Evolutionary conservation across 805 yeast species (phyloP), one percentile per base, ranked within the genome.

Genomic region (Wickerhamiella nectarea): DNA sequence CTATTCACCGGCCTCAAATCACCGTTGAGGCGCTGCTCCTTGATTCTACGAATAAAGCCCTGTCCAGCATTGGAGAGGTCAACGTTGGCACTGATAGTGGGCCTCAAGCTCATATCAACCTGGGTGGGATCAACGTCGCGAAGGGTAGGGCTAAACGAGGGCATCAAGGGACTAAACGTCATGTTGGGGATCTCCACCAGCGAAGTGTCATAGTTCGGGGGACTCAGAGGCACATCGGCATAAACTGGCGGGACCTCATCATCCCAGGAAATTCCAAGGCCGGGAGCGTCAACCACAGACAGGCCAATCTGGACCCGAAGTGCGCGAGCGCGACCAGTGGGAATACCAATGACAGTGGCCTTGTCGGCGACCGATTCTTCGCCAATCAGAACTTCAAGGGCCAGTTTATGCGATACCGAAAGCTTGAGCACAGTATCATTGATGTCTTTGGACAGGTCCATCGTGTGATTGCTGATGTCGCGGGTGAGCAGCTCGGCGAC

Each of bases 241-340:
- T 91, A 91, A 17, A 86, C 81, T 1, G 99, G 99, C 2, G 99
- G 99, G 14, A 93, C 97, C 61, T 91, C 98, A 57, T 89, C 96
- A 61, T 89, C 96, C 97, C 98, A 91, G 0, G 96, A 81, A 24
- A 91, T 84, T 4, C 98, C 98, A 34, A 91, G 68, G 0, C 99
- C 99, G 0, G 94, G 80, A 47, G 97, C 69, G 58, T 87, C 97
- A 2, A 94, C 81, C 18, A 91, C 63, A 2, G 68, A 67, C n/a
- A 89, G 55, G 51, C 80, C 79, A 64, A 91, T 89, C 60, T 87
- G 95, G 96, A 91, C 91, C 50, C 97, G 67, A 48, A 91, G 66
- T 1, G 91, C 94, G 39, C 98, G 68, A 0, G 98, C 98, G 3
- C 94, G 83, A 12, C 98, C 98, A 0, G 97, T 91, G 6, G 62